Evolutionary conservation across 257 asterid genomes (phyloP).

Genomic region (Pogostemon cablin): DNA sequence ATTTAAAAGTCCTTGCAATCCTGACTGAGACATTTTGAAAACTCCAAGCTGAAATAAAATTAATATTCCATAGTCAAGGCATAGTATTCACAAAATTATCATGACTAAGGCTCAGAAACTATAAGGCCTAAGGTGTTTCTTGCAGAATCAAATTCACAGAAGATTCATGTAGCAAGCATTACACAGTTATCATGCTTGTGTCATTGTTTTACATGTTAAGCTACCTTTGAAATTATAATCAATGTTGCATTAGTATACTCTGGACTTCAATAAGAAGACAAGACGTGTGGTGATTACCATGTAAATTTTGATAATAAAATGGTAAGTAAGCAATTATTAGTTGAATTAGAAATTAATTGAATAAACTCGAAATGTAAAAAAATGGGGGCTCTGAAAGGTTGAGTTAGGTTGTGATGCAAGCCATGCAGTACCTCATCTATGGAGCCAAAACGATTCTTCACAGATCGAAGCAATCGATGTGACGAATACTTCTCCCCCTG

Average conservation of each 20-base stretch:
- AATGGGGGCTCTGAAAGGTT: background rate
- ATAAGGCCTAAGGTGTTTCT: constrained; percentile 21
- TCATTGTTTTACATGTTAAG: constrained; percentile 17
- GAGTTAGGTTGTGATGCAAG: constrained; percentile 18
- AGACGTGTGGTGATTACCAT: too few species aligned
- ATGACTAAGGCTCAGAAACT: constrained; percentile 11
- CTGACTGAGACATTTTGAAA: constrained; percentile 75
- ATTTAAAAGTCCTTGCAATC: constrained; percentile 76
- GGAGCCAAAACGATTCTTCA: constrained; percentile 96
- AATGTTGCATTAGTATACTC: too few species aligned
- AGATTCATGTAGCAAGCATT: background rate
- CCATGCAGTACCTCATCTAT: constrained; percentile 80
- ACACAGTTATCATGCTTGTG: constrained; percentile 17
- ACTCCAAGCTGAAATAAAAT: constrained; percentile 83
- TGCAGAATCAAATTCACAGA: constrained; percentile 23
- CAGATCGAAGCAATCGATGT: constrained; percentile 86
- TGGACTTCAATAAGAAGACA: too few species aligned
- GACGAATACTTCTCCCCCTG: constrained; percentile 93
- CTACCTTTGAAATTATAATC: background rate
- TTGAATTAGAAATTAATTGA: background rate
- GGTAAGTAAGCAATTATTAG: too few species aligned
- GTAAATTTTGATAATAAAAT: too few species aligned
- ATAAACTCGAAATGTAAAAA: background rate
- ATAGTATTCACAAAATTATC: constrained; percentile 9
- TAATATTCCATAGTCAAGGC: constrained; percentile 28